Percentiles rank a stretch among this genome's conserved stretches.
Evolutionary conservation across 495 filamentous ascomycete genomes (phyloP).

Genomic region (Aspergillus wentii): DNA sequence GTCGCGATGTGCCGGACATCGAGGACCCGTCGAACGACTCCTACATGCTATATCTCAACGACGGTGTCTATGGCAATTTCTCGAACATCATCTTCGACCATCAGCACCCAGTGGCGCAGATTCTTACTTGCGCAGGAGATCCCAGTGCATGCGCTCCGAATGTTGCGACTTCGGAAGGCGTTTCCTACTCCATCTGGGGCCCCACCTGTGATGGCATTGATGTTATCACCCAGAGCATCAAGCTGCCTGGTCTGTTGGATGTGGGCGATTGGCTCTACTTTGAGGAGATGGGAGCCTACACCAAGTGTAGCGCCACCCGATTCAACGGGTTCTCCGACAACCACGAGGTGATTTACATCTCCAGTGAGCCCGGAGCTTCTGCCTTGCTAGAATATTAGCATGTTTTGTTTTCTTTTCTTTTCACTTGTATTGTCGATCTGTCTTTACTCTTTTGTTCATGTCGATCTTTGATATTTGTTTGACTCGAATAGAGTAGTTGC

Average conservation of each 20-base stretch:
- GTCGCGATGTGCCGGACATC: conserved; percentile 71
- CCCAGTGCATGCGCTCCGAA: conserved; percentile 46
- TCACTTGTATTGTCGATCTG: conserved; percentile 8
- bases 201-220: conserved; percentile 98
- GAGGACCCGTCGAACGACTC: conserved; percentile 50
- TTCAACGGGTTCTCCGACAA: conserved; percentile 98
- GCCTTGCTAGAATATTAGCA: conserved; percentile 61
- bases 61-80: conserved; percentile 97
- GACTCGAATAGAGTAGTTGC: too few species aligned
- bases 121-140: conserved; percentile 59
- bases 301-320: conserved; percentile 89
- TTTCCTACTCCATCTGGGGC: conserved; percentile 91
- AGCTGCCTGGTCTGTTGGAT: conserved; percentile 67
- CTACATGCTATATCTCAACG: conserved; percentile 96
- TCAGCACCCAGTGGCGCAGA: conserved; percentile 80
- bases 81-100: conserved; percentile 99
- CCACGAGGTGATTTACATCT: conserved; percentile 91
- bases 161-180: conserved; percentile 35
- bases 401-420: conserved; percentile 2
- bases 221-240: conserved; percentile 74
- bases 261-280: conserved; percentile 98
- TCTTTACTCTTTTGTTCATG: conserved; percentile 5
- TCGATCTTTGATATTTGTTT: conserved; percentile 6
- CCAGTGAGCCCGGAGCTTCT: conserved; percentile 80
- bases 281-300: conserved; percentile 98